Evolutionary conservation across 257 asterid genomes (phyloP).

Genomic region (Solanum chilense): DNA sequence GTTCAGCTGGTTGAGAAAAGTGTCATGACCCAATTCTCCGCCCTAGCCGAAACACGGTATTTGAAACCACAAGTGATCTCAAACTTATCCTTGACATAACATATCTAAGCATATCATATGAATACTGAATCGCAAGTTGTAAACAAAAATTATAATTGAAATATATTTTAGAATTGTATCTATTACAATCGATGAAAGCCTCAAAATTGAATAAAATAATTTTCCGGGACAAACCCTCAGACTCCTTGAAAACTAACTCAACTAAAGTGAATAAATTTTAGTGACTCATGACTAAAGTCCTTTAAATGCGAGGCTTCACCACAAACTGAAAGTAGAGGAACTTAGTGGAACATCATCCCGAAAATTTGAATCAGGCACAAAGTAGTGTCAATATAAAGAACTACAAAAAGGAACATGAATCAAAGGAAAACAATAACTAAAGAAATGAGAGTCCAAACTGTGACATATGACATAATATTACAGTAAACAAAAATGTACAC

Average conservation of each 20-base stretch:
- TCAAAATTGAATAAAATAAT: not conserved
- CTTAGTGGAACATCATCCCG: not conserved
- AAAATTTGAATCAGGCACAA: not conserved
- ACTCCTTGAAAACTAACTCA: not conserved
- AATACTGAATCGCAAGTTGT: not conserved
- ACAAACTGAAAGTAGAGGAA: not conserved
- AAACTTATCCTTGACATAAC: not conserved
- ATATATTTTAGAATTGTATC: not conserved
- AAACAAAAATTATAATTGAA: not conserved
- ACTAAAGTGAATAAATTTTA: not conserved
- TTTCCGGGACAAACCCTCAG: not conserved
- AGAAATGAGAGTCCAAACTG: not conserved
- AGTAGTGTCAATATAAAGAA: not conserved
- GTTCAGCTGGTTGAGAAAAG: not conserved
- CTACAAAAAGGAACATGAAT: not conserved
- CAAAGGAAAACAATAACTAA: not conserved
- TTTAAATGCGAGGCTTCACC: not conserved
- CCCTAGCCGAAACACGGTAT: not conserved
- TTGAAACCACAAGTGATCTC: not conserved
- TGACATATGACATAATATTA: not conserved
- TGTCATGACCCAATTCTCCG: not conserved
- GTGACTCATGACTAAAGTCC: not conserved
- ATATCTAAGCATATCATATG: not conserved
- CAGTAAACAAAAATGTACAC: not conserved
- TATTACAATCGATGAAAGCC: not conserved